Evolutionary conservation across 352 stramenopile genomes (phyloP).

Genomic region (Phytopythium boreale): DNA sequence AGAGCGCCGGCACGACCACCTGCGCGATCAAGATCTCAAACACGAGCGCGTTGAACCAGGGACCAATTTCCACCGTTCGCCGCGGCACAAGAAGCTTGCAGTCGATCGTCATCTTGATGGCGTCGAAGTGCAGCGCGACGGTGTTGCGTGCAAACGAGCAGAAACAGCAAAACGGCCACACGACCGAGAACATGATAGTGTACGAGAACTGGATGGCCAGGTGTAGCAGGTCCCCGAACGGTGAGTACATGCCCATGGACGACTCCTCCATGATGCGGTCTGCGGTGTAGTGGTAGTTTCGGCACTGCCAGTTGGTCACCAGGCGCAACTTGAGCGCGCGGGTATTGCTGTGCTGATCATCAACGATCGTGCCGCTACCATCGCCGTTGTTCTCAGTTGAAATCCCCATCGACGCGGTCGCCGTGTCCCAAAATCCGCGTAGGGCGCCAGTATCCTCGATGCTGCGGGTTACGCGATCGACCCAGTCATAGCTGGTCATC

Average conservation of each 20-base stretch:
- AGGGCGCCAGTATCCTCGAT: conserved; percentile 32
- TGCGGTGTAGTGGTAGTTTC: conserved; percentile 55
- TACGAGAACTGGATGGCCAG: conserved; percentile 70
- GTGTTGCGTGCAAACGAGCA: conserved; percentile 50
- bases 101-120: conserved; percentile 65
- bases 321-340: conserved; percentile 22
- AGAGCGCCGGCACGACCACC: conserved; percentile 47
- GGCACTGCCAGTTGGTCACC: conserved; percentile 56
- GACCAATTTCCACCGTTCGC: conserved; percentile 48
- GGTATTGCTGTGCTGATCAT: conserved; percentile 7
- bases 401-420: not conserved
- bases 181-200: conserved; percentile 66
- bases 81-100: conserved; percentile 53
- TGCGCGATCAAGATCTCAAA: conserved; percentile 53
- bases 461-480: conserved; percentile 43
- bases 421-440: conserved; percentile 27
- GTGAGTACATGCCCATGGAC: conserved; percentile 57
- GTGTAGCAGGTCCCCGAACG: conserved; percentile 49
- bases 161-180: conserved; percentile 60
- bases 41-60: conserved; percentile 49
- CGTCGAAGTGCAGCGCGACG: conserved; percentile 52
- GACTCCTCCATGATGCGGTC: conserved; percentile 55
- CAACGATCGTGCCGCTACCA: not conserved
- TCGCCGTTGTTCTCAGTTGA: not conserved
- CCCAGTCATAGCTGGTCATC: conserved; percentile 52